A percentile compares a stretch with the other conserved stretches of the same genome.
These are phyloP conservation scores for Trichophaea hybrida DNA, from an alignment of 2,329 filamentous ascomycete genomes.

Conservation along the genomic window DNA sequence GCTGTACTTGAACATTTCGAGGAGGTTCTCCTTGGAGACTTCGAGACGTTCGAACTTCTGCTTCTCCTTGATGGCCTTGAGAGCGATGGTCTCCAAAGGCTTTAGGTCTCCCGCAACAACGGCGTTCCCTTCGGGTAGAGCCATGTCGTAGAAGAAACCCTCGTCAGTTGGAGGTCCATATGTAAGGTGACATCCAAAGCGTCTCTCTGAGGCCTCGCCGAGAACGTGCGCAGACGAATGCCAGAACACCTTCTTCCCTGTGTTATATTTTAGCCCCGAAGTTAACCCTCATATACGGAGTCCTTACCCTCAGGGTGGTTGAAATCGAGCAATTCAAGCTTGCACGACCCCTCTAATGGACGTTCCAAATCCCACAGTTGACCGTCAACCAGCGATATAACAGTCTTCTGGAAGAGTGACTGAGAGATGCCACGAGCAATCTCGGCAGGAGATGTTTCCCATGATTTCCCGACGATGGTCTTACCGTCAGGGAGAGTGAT, in stretches of 20 bases:
- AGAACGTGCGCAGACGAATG: slow-evolving; percentile 90
- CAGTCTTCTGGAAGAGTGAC: slow-evolving; percentile 69
- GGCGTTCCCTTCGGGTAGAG: slow-evolving; percentile 51
- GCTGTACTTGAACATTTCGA: slow-evolving; percentile 96
- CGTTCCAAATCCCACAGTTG: slow-evolving; percentile 86
- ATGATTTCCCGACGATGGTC: slow-evolving; percentile 60
- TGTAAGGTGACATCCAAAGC: slow-evolving; percentile 82
- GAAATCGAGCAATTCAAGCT: slow-evolving; percentile 72
- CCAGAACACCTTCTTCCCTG: slow-evolving; percentile 94
- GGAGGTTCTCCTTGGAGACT: slow-evolving; percentile 76
- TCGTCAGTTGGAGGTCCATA: slow-evolving; percentile 85
- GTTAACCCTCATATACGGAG: not conserved
- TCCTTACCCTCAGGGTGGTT: slow-evolving; percentile 37
- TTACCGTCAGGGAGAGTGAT: slow-evolving; percentile 61
- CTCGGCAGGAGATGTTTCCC: slow-evolving; percentile 76
- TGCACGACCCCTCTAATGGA: slow-evolving; percentile 76
- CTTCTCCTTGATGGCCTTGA: slow-evolving; percentile 86
- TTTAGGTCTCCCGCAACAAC: slow-evolving; percentile 71
- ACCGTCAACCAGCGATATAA: slow-evolving; percentile 73
- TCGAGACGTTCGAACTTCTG: slow-evolving; percentile 84
- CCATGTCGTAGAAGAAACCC: slow-evolving; percentile 98
- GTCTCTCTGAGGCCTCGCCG: slow-evolving; percentile 82
- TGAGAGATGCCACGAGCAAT: slow-evolving; percentile 70
- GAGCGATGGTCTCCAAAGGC: slow-evolving; percentile 64
- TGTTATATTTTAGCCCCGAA: slow-evolving; percentile 24